Evolutionary conservation across 2,329 filamentous ascomycete species (phyloP), one percentile per base, ranked within the genome.

Genomic region (Neurospora sp.): DNA sequence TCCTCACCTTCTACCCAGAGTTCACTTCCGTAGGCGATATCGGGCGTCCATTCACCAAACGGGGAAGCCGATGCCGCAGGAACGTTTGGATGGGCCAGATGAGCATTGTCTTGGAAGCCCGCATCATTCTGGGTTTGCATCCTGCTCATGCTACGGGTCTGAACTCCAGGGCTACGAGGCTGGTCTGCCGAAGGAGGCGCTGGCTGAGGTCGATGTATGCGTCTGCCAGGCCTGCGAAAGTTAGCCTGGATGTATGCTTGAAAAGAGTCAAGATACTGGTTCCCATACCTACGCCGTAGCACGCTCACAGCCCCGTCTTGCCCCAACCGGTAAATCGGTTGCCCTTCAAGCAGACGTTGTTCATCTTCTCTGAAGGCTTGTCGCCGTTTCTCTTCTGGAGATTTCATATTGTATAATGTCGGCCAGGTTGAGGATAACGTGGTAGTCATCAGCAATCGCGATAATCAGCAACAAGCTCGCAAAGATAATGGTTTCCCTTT

Each of bases 11-110:
- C 67, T 19, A 75, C 62, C 69, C 70, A 73, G 46, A 82, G 70
- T 28, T 75, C 73, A 19, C 76, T 76, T 3, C 81, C 81, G 38
- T 82, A 75, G 17, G 78, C 76, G 13, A 81, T 72, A 11, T 78
- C 74, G 0, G 78, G 77, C 38, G 58, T 66, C 76, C 76, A 77
- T 42, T 73, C 68, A 76, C 74, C 75, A 75, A 77, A 17, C 75
- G 77, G 66, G 76, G 13, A 38, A 19, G 11, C 15, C 52, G 52
- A 62, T 62, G 52, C 52, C 28, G 52, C 52, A 10, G 52, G 52
- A 10, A 33, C 28, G 13, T 39, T 68, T 23, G 23, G n/a, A 38
- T 19, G 66, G 52, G 23, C 15, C 23, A 62, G 1, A 28, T 28
- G 46, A 36, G 52, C 15, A 8, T 62, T 39, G 13, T 43, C 36